Evolutionary conservation across 345 rosid genomes (phyloP).

Genomic region (Cardiospermum halicacabum): DNA sequence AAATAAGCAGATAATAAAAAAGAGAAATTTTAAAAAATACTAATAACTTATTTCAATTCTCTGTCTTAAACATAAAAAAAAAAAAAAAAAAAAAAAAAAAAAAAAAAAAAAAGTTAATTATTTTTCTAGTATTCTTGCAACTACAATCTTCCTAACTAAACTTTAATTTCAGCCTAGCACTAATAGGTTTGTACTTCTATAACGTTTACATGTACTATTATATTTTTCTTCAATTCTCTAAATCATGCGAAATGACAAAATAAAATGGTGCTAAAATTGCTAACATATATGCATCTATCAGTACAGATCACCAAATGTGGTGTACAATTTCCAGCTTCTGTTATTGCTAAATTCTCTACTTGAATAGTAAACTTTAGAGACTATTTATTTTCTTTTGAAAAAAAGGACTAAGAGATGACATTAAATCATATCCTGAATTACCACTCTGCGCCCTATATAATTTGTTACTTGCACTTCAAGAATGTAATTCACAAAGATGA

Average conservation of each 20-base stretch:
- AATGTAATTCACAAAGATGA: slow-evolving; percentile 17
- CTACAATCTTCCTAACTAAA: no score
- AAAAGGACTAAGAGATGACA: not conserved
- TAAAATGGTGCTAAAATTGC: not conserved
- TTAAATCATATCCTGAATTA: not conserved
- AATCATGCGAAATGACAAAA: not conserved
- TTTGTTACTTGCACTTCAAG: not conserved
- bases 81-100: no score
- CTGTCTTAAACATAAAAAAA: no score
- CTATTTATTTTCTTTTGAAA: not conserved
- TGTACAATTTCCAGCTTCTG: not conserved
- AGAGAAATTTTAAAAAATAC: no score
- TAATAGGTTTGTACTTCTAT: no score
- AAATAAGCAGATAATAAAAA: no score
- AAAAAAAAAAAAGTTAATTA: no score
- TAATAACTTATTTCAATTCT: no score
- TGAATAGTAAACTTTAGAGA: not conserved
- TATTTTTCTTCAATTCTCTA: no score
- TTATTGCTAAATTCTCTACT: not conserved
- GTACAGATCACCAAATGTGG: slow-evolving; percentile 11
- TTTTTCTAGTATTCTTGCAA: no score
- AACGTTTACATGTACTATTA: not conserved
- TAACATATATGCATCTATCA: not conserved
- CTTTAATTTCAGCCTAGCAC: no score
- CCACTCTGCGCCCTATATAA: not conserved